Percentiles rank a stretch among this genome's conserved stretches.
phyloP scores from a whole-genome alignment of 1,284 basidiomycete genomes.

The Microbotryomycetes sp. region DNA sequence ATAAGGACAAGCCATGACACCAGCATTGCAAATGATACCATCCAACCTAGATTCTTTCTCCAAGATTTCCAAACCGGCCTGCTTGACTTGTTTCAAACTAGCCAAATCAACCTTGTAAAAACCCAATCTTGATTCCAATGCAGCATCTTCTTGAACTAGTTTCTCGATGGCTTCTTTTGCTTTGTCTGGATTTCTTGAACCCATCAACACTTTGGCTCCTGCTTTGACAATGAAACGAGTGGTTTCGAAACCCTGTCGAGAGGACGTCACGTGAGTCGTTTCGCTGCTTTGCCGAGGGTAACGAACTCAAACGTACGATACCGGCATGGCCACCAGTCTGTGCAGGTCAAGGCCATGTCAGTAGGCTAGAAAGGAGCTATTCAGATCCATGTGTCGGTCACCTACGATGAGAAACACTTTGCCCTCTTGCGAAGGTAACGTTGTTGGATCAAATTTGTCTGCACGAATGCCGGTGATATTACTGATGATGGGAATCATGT shows the following conservation, averaged over 20 bases:
- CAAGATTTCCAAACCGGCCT: slow-evolving; percentile 4
- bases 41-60: slow-evolving; percentile 14
- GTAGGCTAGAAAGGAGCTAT: too few relatives aligned
- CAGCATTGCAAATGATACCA: slow-evolving; percentile 20
- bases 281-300: neutral
- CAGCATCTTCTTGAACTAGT: slow-evolving; percentile 1
- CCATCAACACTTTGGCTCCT: slow-evolving; percentile 17
- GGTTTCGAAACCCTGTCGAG: slow-evolving; percentile 10
- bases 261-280: neutral
- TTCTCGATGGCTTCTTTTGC: slow-evolving; percentile 5
- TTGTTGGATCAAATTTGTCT: neutral
- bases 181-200: slow-evolving; percentile 9
- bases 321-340: slow-evolving; percentile 19
- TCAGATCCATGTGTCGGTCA: too few relatives aligned
- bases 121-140: neutral
- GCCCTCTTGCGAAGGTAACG: slow-evolving; percentile 2
- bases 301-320: slow-evolving; percentile 5
- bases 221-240: slow-evolving; percentile 10
- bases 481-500: slow-evolving; percentile 6
- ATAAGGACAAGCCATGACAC: slow-evolving; percentile 19
- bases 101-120: slow-evolving; percentile 15
- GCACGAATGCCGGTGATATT: slow-evolving; percentile 13
- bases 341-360: too few relatives aligned
- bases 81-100: slow-evolving; percentile 8
- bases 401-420: slow-evolving; percentile 8